These are phyloP conservation scores for Suillus bovinus DNA, from an alignment of 768 basidiomycete species.

Conservation along the genomic window DNA sequence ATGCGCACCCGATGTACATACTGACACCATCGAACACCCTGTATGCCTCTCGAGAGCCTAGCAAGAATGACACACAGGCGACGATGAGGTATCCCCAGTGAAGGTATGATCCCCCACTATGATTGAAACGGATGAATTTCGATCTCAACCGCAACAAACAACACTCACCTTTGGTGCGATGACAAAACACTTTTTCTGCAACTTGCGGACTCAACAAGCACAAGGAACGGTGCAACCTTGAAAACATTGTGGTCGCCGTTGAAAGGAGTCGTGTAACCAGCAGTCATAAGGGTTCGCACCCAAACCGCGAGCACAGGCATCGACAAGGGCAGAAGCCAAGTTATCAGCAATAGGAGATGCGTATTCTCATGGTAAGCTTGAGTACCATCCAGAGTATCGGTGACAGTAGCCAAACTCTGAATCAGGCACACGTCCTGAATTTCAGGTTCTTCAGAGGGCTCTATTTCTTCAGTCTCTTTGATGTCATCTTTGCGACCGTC, in stretches of 20 bases:
- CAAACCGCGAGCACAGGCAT: constrained; percentile 84
- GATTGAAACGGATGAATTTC: constrained; percentile 24
- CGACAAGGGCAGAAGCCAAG: constrained; percentile 75
- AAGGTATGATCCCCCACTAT: constrained; percentile 27
- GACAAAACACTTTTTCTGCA: constrained; percentile 43
- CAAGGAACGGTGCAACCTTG: constrained; percentile 61
- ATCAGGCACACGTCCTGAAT: not conserved
- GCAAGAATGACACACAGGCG: constrained; percentile 55
- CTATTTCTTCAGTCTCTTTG: constrained; percentile 15
- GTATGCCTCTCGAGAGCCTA: constrained; percentile 68
- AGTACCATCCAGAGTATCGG: not conserved
- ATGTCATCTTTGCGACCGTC: not conserved
- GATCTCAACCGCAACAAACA: not conserved
- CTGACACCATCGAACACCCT: constrained; percentile 64
- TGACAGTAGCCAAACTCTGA: not conserved
- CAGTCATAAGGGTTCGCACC: constrained; percentile 82
- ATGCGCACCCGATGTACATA: constrained; percentile 23
- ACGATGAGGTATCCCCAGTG: constrained; percentile 55
- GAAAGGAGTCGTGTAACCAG: constrained; percentile 78
- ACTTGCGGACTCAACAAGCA: constrained; percentile 62
- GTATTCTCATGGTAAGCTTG: constrained; percentile 49
- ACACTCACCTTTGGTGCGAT: constrained; percentile 42
- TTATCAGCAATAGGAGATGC: constrained; percentile 74
- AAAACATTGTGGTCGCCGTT: constrained; percentile 77
- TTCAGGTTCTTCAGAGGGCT: constrained; percentile 9